Evolutionary conservation across 106 monocot species (phyloP).

Genomic region (Phalaenopsis aphrodite): DNA sequence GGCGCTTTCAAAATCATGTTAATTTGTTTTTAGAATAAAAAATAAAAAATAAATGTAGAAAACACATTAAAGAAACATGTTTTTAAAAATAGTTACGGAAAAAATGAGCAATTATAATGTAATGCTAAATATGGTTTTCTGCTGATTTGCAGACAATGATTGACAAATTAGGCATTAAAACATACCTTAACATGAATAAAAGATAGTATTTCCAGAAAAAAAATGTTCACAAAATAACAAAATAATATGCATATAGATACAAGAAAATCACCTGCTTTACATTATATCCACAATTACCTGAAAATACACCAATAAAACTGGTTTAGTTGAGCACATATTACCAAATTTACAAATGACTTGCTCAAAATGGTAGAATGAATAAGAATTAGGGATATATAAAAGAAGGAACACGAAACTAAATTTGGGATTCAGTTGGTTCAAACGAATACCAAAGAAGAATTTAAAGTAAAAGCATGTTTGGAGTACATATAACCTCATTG

Average conservation of each 20-base stretch:
- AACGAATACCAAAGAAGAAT: background rate
- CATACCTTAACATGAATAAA: background rate
- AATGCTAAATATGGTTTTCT: conserved; percentile 1
- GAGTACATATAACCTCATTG: background rate
- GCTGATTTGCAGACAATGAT: background rate
- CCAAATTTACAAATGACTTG: background rate
- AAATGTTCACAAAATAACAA: background rate
- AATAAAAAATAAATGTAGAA: too few relatives aligned
- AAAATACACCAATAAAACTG: background rate
- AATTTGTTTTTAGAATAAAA: too few relatives aligned
- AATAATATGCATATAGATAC: background rate
- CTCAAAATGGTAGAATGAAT: background rate
- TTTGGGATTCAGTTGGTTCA: background rate
- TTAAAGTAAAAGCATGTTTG: background rate
- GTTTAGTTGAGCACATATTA: background rate
- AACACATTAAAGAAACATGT: too few relatives aligned
- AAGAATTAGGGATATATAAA: background rate
- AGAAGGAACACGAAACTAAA: background rate
- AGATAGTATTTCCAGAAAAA: background rate
- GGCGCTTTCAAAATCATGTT: too few relatives aligned
- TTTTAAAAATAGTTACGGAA: background rate
- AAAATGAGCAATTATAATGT: background rate
- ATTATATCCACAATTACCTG: conserved; percentile 14
- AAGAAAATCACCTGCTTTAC: conserved; percentile 5
- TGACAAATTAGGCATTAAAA: background rate